These are phyloP conservation scores for Russula earlei DNA, from an alignment of 768 basidiomycete genomes.

Conservation along the genomic window DNA sequence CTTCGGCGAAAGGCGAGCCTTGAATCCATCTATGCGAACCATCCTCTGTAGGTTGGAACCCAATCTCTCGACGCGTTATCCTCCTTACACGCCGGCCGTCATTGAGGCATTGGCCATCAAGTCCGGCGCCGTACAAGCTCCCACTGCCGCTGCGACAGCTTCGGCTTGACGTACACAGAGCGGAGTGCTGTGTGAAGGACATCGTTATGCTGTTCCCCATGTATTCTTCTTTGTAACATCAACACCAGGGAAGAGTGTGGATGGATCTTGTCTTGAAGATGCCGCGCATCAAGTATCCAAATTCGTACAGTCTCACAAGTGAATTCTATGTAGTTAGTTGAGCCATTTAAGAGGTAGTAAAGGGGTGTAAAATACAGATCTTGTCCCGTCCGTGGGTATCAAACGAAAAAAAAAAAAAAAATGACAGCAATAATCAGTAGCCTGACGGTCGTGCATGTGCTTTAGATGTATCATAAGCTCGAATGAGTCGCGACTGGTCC, in stretches of 20 bases:
- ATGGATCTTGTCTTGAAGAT: background rate
- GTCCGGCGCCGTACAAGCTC: background rate
- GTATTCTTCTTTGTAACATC: background rate
- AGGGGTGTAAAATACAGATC: constrained; percentile 15
- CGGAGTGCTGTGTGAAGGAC: background rate
- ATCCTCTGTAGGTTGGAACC: constrained; percentile 36
- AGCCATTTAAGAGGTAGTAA: constrained; percentile 7
- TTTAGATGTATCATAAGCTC: constrained; percentile 83
- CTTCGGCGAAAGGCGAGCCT: background rate
- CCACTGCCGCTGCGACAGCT: background rate
- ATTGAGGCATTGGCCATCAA: background rate
- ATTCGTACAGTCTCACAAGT: background rate
- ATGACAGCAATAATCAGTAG: constrained; percentile 31
- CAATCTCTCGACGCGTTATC: constrained; percentile 44
- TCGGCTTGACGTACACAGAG: background rate
- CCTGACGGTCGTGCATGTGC: constrained; percentile 63
- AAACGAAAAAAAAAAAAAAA: no score
- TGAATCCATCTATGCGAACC: background rate
- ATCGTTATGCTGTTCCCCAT: background rate
- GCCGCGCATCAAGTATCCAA: background rate
- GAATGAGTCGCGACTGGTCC: constrained; percentile 78
- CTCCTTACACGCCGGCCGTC: constrained; percentile 45
- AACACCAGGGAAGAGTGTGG: background rate
- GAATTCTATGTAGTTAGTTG: background rate
- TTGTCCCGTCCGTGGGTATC: background rate